These are phyloP conservation scores for Nakataea oryzae DNA, from an alignment of 2,329 filamentous ascomycete genomes.

Conservation along the genomic window DNA sequence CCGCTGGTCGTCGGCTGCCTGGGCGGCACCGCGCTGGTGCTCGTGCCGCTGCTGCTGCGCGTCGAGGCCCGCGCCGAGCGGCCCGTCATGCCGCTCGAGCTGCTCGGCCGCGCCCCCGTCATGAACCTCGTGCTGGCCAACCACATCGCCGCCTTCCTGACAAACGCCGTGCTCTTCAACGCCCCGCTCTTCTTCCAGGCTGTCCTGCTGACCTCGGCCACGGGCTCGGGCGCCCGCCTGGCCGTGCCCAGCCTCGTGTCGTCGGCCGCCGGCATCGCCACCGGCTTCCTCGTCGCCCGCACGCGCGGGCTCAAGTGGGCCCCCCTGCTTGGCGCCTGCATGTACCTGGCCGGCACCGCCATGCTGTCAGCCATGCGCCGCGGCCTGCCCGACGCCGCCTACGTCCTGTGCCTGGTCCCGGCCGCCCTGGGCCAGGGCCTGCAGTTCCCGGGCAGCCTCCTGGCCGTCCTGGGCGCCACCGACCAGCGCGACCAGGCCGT, in stretches of 20 bases:
- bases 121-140: conserved; percentile 48
- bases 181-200: conserved; percentile 68
- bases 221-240: conserved; percentile 61
- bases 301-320: conserved; percentile 51
- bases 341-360: conserved; percentile 38
- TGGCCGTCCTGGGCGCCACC: conserved; percentile 50
- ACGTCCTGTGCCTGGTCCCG: conserved; percentile 47
- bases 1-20: conserved; percentile 45
- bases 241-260: conserved; percentile 50
- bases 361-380: conserved; percentile 38
- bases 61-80: conserved; percentile 37
- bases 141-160: conserved; percentile 36
- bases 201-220: conserved; percentile 59
- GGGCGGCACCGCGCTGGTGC: conserved; percentile 29
- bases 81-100: conserved; percentile 50
- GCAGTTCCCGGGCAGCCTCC: conserved; percentile 53
- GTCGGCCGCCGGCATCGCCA: conserved; percentile 42
- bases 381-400: conserved; percentile 32
- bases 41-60: conserved; percentile 39
- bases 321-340: conserved; percentile 36
- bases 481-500: conserved; percentile 54
- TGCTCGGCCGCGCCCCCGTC: conserved; percentile 39
- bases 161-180: conserved; percentile 50
- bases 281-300: conserved; percentile 52
- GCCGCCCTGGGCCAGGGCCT: conserved; percentile 50